These are phyloP conservation scores for Viola odorata DNA, from an alignment of 345 rosid species.

Conservation along the genomic window DNA sequence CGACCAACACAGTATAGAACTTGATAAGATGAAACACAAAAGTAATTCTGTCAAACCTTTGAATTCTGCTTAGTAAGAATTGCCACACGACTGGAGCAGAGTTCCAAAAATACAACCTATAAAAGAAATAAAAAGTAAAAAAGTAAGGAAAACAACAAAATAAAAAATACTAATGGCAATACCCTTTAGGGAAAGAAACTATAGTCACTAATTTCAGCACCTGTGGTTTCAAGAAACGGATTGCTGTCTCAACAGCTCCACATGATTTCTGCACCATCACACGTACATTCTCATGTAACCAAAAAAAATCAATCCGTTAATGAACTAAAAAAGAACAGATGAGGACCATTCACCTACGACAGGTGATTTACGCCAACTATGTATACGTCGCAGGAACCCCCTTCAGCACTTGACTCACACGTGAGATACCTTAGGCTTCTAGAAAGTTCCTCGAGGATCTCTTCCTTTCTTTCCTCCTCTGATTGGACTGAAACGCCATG, in stretches of 20 bases:
- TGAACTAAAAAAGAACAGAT: background rate
- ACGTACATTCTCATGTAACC: conserved; percentile 44
- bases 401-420: conserved; percentile 65
- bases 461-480: conserved; percentile 15
- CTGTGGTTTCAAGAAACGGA: background rate
- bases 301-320: background rate
- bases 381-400: conserved; percentile 77
- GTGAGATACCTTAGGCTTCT: conserved; percentile 58
- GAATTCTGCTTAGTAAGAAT: conserved; percentile 70
- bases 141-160: background rate
- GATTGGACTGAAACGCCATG: background rate
- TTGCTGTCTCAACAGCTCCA: background rate
- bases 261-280: conserved; percentile 39
- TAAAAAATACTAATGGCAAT: too few species aligned
- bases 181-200: background rate
- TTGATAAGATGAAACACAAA: too few species aligned
- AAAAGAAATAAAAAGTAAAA: background rate
- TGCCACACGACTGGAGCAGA: conserved; percentile 77
- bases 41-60: conserved; percentile 41
- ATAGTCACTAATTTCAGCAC: background rate
- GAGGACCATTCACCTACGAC: conserved; percentile 48
- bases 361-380: conserved; percentile 93
- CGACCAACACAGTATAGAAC: background rate
- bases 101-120: conserved; percentile 90
- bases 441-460: conserved; percentile 65